Base-by-base conservation (phyloP, 164 flowering plant species). In the Sextonia rubra region DNA sequence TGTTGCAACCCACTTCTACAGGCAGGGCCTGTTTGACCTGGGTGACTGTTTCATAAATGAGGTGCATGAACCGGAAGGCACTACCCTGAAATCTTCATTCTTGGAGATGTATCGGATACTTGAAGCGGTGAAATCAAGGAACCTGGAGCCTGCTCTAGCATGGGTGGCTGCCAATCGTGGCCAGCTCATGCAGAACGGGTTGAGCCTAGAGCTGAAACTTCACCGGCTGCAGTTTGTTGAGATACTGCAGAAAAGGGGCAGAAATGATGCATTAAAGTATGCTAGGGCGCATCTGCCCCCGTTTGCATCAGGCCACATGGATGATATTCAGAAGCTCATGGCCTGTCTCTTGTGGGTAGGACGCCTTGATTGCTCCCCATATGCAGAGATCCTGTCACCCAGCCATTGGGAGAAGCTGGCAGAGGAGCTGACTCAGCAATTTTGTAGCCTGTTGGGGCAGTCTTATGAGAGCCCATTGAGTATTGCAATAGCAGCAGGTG, bases 311-410 rank as follows among this genome's bases (percentile, higher is more conserved):
- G 44, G 22, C 6, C 85, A 87, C 69, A 76, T 89, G 84, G 70
- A 66, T 26, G 92, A 90, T 74, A 72, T 90, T 69, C 96, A 89
- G 84, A 94, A 88, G 87, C 89, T 90, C 18, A 88, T 92, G 93
- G 86, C 77, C 18, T 86, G 92, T 76, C 84, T 93, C 24, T 47
- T 90, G 60, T 93, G 90, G 90, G 81, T 83, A 18, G 88, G 89
- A 30, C 86, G 71, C 75, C 92, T 91, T 14, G 88, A 93, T 3
- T 61, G 62, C 47, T 88, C 91, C 56, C 97, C 98, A 3, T 94
- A 92, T 77, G 30, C 89, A 7, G 85, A 87, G 30, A 62, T 89
- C 18, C 66, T 88, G 17, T 80, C 86, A 9, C 82, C 87, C 18
- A 27, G 73, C 14, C 83, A 84, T 47, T 88, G 98, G 97, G 91